phyloP scores from a whole-genome alignment of 306 rosid species.

The Amphicarpaea edgeworthii region DNA sequence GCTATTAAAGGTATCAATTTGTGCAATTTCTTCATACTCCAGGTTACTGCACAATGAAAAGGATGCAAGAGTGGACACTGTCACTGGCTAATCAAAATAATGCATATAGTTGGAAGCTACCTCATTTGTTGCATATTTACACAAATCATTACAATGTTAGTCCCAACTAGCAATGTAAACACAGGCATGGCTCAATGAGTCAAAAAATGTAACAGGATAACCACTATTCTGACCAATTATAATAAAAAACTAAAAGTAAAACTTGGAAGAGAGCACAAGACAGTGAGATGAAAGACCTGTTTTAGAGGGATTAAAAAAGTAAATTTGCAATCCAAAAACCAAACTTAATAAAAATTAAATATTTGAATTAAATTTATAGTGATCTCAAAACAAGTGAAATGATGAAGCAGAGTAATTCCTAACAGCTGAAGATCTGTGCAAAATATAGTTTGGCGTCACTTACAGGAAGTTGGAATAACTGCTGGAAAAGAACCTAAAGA shows the following conservation, averaged over 20 bases:
- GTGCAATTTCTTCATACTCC: slow-evolving; percentile 6
- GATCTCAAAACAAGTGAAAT: slow-evolving; percentile 13
- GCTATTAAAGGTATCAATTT: slow-evolving; percentile 23
- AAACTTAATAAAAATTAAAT: neutral
- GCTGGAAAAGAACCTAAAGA: slow-evolving; percentile 88
- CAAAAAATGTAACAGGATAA: neutral
- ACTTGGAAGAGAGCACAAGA: neutral
- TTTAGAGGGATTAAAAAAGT: neutral
- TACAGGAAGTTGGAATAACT: slow-evolving; percentile 73
- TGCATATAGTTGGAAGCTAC: slow-evolving; percentile 9
- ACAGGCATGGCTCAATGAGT: neutral
- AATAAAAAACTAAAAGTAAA: neutral
- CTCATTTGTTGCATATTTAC: slow-evolving; percentile 25
- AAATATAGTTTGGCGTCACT: slow-evolving; percentile 49
- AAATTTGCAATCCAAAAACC: slow-evolving; percentile 3
- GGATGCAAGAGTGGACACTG: slow-evolving; percentile 17
- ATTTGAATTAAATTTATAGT: neutral
- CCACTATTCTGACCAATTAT: neutral
- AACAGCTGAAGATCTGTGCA: slow-evolving; percentile 42
- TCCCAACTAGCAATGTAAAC: slow-evolving; percentile 20
- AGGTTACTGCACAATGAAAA: neutral
- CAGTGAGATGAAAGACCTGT: neutral
- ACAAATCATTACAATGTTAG: neutral
- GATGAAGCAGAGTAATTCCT: slow-evolving; percentile 15
- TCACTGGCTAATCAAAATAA: slow-evolving; percentile 5